phyloP scores from a whole-genome alignment of 345 rosid species.

The Aethionema arabicum region DNA sequence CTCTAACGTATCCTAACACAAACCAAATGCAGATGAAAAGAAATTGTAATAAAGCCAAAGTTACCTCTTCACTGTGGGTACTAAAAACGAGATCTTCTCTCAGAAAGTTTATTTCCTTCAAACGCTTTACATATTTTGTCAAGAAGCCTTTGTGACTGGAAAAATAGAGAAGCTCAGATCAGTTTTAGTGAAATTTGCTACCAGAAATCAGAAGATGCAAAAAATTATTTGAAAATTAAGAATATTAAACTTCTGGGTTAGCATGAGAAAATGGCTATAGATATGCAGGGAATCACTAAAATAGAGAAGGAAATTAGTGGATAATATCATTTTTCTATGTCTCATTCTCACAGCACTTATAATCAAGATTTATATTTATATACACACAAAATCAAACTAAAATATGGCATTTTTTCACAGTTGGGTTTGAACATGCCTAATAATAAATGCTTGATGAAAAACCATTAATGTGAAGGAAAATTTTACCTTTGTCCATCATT shows the following conservation, averaged over 20 bases:
- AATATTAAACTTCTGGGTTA: not conserved
- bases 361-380: no score
- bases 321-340: no score
- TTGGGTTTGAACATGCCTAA: no score
- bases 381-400: no score
- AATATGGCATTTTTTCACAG: no score
- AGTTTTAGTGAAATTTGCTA: conserved; percentile 19
- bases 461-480: no score
- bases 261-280: not conserved
- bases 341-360: no score
- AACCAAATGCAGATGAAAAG: conserved; percentile 4
- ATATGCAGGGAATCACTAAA: no score
- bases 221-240: not conserved
- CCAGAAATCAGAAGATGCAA: conserved; percentile 13
- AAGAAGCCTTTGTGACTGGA: conserved; percentile 88
- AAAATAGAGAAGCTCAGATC: conserved; percentile 23
- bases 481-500: conserved; percentile 83
- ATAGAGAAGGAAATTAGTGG: no score
- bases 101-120: conserved; percentile 70
- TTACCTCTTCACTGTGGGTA: conserved; percentile 87
- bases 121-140: conserved; percentile 58
- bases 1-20: no score
- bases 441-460: no score
- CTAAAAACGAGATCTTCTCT: conserved; percentile 89
- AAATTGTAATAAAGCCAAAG: conserved; percentile 6